Evolutionary conservation across 768 basidiomycete species (phyloP).

Genomic region (Tulasnella sp.): DNA sequence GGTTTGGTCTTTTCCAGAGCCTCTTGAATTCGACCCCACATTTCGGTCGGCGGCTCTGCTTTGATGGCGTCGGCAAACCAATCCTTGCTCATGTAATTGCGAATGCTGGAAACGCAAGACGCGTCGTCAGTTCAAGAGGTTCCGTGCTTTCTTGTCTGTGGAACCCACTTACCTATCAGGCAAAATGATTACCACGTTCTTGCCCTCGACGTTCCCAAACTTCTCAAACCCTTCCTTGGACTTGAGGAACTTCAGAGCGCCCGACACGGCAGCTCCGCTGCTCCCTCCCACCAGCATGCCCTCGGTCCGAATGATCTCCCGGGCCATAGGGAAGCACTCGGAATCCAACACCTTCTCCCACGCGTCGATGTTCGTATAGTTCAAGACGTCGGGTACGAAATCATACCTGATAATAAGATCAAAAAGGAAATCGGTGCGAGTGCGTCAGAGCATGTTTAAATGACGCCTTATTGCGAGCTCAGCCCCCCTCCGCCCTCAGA

Average conservation of each 20-base stretch:
- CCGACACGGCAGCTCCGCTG: slow-evolving; percentile 75
- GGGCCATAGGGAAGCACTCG: slow-evolving; percentile 66
- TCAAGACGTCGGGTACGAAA: slow-evolving; percentile 80
- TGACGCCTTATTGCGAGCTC: neutral
- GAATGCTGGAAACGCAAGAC: slow-evolving; percentile 43
- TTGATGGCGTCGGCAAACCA: slow-evolving; percentile 64
- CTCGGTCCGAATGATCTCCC: slow-evolving; percentile 67
- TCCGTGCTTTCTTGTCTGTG: neutral
- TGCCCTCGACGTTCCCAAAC: slow-evolving; percentile 53
- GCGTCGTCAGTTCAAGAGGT: neutral
- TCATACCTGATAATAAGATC: slow-evolving; percentile 42
- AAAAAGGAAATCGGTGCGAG: neutral
- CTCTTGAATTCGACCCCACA: slow-evolving; percentile 38
- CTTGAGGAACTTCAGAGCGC: slow-evolving; percentile 66
- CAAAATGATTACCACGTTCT: slow-evolving; percentile 80
- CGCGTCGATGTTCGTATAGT: slow-evolving; percentile 53
- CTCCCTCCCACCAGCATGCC: slow-evolving; percentile 90
- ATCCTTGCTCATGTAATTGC: slow-evolving; percentile 90
- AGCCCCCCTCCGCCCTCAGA: neutral
- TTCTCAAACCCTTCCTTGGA: slow-evolving; percentile 47
- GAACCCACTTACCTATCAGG: slow-evolving; percentile 70
- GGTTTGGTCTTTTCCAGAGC: slow-evolving; percentile 21
- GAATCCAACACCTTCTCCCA: slow-evolving; percentile 84
- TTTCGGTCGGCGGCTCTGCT: slow-evolving; percentile 43
- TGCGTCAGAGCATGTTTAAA: neutral